Base-by-base conservation (phyloP, 345 rosid genomes). In the Corchorus capsularis region DNA sequence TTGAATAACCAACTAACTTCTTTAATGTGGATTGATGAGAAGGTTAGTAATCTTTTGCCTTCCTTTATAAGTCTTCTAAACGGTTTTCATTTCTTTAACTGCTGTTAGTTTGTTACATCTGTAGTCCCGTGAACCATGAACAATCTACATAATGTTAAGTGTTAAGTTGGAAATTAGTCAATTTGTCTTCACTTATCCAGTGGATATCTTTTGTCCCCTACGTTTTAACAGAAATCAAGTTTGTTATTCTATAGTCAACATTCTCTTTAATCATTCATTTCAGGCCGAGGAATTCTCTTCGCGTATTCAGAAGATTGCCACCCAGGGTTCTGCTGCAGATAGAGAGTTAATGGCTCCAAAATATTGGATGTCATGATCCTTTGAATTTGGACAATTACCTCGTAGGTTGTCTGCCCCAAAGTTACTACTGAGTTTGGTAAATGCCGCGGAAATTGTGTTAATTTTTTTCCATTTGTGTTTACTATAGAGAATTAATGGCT, bases 281-380 rank as follows among this genome's bases (percentile, higher is more conserved):
- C 88, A 93, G 98, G 97, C 98, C 8, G 98, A 93, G 80, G 98
- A 96, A 50, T 96, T 93, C 87, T 92, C 97, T 27, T 91, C 91
- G 0, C 88, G 92, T 35, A 90, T 93, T 69, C 89, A 89, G 46
- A 92, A 87, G 80, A 87, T 96, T 50, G 98, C 94, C 41, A 74
- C 81, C 45, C 94, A 87, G 84, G 95, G 97, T 75, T 88, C 93
- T 53, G 83, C 86, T 19, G 79, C 90, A 50, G 95, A 90, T 75
- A 83, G 88, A 8, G 87, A 86, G 41, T 47, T 84, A 69, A 81
- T 78, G 82, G 92, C 91, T 75, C 90, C 91, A 63, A 95, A 81
- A 78, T 89, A 81, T 83, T 93, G 96, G 93, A 86, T 86, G 91
- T 89, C 85, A 63, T 89, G 87, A 89, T 77, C 74, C 57, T 47